Evolutionary conservation across 108 stramenopile genomes (phyloP).

Genomic region (Pelagomonas calceolata): DNA sequence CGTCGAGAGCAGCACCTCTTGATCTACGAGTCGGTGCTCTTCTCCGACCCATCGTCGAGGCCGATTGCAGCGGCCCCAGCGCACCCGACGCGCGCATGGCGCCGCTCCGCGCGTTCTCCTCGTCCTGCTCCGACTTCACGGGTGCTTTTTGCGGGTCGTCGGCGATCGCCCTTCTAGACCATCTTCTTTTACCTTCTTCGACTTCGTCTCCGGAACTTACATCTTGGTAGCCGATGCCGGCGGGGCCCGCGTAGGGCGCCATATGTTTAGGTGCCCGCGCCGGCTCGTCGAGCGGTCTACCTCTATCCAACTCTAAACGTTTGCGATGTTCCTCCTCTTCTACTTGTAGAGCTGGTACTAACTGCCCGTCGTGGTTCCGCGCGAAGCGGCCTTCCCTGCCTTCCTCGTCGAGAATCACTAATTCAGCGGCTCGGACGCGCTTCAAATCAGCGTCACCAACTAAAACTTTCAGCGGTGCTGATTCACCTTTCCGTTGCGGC

Average conservation of each 20-base stretch:
- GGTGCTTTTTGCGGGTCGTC: too few species aligned
- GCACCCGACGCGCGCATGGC: neutral
- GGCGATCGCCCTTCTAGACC: too few species aligned
- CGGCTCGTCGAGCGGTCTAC: neutral
- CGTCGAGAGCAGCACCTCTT: slow-evolving; percentile 4
- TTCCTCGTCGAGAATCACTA: slow-evolving; percentile 1
- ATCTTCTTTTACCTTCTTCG: too few species aligned
- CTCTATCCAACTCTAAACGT: neutral
- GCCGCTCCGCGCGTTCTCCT: neutral
- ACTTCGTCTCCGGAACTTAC: too few species aligned
- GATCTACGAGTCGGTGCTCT: neutral
- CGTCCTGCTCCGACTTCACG: too few species aligned
- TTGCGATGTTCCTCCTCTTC: neutral
- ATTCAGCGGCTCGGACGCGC: slow-evolving; percentile 1
- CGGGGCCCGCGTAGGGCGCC: slow-evolving; percentile 3
- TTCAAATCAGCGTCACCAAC: slow-evolving; percentile 3
- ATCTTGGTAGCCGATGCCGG: neutral
- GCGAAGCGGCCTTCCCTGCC: neutral
- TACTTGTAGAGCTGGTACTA: neutral
- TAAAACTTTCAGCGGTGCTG: neutral
- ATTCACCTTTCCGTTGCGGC: too few species aligned
- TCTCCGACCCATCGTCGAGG: neutral
- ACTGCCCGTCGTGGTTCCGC: neutral
- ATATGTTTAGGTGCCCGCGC: neutral
- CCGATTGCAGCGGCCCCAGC: neutral